Percentiles rank a stretch among this genome's conserved stretches.
Evolutionary conservation across 2,329 filamentous ascomycete species (phyloP).

Genomic region (Aspergillus pseudonomiae): DNA sequence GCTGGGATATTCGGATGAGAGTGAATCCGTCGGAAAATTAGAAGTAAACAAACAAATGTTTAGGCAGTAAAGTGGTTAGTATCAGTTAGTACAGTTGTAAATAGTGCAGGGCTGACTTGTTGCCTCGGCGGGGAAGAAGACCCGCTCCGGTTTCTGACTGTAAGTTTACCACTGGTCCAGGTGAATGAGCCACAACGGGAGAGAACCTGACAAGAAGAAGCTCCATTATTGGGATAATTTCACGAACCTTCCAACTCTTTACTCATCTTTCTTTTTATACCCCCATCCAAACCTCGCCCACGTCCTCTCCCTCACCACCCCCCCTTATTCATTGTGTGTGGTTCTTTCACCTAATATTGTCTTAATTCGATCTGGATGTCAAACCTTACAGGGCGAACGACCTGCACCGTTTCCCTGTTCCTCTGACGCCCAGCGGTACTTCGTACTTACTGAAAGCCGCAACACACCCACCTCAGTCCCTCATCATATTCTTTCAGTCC

Average conservation of each 20-base stretch:
- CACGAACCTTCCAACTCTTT: constrained; percentile 27
- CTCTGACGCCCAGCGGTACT: constrained; percentile 30
- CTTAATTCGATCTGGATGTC: constrained; percentile 15
- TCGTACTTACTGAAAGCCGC: constrained; percentile 20
- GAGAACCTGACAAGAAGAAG: constrained; percentile 12
- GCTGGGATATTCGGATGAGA: no score
- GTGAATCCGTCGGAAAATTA: no score
- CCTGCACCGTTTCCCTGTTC: constrained; percentile 47
- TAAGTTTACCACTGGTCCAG: constrained; percentile 3
- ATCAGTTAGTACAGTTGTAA: neutral
- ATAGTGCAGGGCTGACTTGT: constrained; percentile 8
- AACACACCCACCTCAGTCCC: constrained; percentile 18
- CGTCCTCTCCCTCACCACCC: constrained; percentile 4
- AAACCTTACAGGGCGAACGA: constrained; percentile 36
- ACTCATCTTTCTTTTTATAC: constrained; percentile 16
- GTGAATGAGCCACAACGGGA: constrained; percentile 17
- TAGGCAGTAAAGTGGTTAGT: neutral
- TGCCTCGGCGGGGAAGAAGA: constrained; percentile 26
- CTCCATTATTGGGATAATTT: constrained; percentile 24
- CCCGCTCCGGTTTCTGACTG: constrained; percentile 22
- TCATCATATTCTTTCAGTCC: constrained; percentile 21
- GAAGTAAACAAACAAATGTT: no score
- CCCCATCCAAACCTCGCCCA: constrained; percentile 13
- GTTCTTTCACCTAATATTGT: neutral
- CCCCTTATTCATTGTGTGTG: neutral